phyloP scores from a whole-genome alignment of 768 basidiomycete genomes.

The Amylocystis lapponica region DNA sequence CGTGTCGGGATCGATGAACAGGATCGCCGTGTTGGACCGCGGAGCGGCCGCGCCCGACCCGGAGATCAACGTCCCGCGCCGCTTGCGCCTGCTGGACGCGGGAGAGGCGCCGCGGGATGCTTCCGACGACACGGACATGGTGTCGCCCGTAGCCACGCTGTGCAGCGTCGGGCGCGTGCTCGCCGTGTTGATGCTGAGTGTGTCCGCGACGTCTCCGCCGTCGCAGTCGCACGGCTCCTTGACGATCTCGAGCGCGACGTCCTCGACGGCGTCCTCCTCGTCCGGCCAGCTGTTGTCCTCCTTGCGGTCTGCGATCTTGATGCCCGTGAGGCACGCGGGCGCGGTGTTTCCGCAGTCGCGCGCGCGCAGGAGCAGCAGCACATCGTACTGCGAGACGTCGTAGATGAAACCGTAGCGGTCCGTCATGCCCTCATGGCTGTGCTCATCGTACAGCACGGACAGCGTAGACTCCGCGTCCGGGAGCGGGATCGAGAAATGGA shows the following conservation, averaged over 20 bases:
- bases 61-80: slow-evolving; percentile 46
- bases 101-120: slow-evolving; percentile 35
- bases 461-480: slow-evolving; percentile 54
- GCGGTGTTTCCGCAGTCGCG: slow-evolving; percentile 69
- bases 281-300: slow-evolving; percentile 78
- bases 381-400: slow-evolving; percentile 76
- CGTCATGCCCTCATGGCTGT: slow-evolving; percentile 57
- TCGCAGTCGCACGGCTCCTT: slow-evolving; percentile 38
- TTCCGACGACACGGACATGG: slow-evolving; percentile 14
- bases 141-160: slow-evolving; percentile 15
- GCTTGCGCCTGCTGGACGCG: slow-evolving; percentile 45
- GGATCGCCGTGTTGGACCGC: slow-evolving; percentile 44
- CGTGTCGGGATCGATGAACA: slow-evolving; percentile 53
- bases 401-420: slow-evolving; percentile 92
- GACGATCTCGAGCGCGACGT: slow-evolving; percentile 30
- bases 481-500: slow-evolving; percentile 63
- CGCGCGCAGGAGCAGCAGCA: slow-evolving; percentile 67
- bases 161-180: slow-evolving; percentile 18
- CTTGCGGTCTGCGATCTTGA: slow-evolving; percentile 79
- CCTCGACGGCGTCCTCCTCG: slow-evolving; percentile 43
- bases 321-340: slow-evolving; percentile 80
- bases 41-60: slow-evolving; percentile 20
- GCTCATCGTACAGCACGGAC: slow-evolving; percentile 43
- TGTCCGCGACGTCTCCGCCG: slow-evolving; percentile 19
- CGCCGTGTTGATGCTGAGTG: slow-evolving; percentile 13